Conservation (phyloP, 2,329 filamentous ascomycete species). For the Epichloe gansuensis region DNA sequence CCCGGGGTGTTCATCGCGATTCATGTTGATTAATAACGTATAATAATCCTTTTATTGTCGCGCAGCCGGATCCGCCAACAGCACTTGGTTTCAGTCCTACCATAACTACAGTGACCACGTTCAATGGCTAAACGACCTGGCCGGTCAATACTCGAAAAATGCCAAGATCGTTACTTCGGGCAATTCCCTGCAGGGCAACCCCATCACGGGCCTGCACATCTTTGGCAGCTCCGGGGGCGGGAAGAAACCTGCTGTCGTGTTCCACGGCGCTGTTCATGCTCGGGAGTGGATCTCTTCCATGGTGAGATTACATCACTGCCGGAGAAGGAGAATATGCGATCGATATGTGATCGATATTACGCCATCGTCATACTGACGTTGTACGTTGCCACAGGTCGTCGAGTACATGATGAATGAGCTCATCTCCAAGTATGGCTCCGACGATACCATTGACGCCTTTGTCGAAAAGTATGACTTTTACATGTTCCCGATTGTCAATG, state of each 20-base stretch:
- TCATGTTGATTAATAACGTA: background rate
- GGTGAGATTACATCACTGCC: constrained; percentile 16
- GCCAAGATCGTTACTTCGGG: constrained; percentile 37
- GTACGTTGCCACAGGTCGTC: constrained; percentile 12
- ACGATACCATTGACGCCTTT: constrained; percentile 26
- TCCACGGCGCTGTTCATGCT: constrained; percentile 46
- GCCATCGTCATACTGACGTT: background rate
- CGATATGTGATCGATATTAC: background rate
- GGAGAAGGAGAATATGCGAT: background rate
- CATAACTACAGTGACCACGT: constrained; percentile 38
- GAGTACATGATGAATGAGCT: constrained; percentile 41
- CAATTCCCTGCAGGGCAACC: constrained; percentile 30
- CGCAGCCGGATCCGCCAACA: constrained; percentile 14
- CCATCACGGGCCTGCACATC: constrained; percentile 50
- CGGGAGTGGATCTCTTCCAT: constrained; percentile 48
- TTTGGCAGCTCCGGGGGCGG: constrained; percentile 33
- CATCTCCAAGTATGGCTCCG: constrained; percentile 29
- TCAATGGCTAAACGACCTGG: constrained; percentile 33
- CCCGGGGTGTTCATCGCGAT: no score
- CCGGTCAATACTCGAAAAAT: constrained; percentile 26
- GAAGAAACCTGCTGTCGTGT: constrained; percentile 38
- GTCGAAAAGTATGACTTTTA: constrained; percentile 55
- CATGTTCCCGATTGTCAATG: constrained; percentile 50
- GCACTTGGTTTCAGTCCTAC: constrained; percentile 40
- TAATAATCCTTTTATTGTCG: background rate